Evolutionary conservation across 2,329 filamentous ascomycete genomes (phyloP).

Genomic region (Hypoxylon sp.): DNA sequence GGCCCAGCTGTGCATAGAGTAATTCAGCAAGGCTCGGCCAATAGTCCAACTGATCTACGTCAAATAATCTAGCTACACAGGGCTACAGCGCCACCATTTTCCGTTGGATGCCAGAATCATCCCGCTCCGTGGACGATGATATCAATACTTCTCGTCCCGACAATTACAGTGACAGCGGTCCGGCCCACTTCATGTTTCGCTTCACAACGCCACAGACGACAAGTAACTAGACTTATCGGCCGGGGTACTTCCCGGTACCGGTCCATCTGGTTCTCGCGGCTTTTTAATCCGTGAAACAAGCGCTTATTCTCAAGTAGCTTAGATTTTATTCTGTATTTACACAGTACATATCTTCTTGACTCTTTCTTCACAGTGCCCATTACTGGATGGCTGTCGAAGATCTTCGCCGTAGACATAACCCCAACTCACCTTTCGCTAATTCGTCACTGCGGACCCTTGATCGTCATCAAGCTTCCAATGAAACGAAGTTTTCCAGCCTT

Average conservation of each 20-base stretch:
- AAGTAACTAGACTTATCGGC: not conserved
- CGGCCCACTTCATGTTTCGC: constrained; percentile 1
- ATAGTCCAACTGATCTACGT: not conserved
- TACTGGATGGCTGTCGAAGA: constrained; percentile 2
- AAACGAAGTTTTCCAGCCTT: no score
- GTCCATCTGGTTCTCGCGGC: constrained; percentile 4
- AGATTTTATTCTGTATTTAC: not conserved
- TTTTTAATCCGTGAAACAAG: constrained; percentile 5
- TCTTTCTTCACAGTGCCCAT: not conserved
- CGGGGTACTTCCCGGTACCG: constrained; percentile 4
- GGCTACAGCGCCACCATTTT: not conserved
- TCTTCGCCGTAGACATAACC: not conserved
- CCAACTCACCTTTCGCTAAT: not conserved
- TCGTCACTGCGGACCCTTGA: not conserved
- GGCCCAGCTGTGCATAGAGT: not conserved
- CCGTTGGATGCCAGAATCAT: not conserved
- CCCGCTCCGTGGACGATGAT: no score
- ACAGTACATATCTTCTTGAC: not conserved
- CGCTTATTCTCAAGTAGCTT: not conserved
- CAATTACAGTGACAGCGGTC: not conserved
- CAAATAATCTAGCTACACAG: not conserved
- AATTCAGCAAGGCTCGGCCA: not conserved
- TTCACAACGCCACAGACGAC: not conserved
- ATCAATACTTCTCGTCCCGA: not conserved
- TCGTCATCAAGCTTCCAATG: not conserved